Evolutionary conservation across 371 early-diverging fungal genomes (phyloP).

Genomic region (Rhizomucor pusillus): DNA sequence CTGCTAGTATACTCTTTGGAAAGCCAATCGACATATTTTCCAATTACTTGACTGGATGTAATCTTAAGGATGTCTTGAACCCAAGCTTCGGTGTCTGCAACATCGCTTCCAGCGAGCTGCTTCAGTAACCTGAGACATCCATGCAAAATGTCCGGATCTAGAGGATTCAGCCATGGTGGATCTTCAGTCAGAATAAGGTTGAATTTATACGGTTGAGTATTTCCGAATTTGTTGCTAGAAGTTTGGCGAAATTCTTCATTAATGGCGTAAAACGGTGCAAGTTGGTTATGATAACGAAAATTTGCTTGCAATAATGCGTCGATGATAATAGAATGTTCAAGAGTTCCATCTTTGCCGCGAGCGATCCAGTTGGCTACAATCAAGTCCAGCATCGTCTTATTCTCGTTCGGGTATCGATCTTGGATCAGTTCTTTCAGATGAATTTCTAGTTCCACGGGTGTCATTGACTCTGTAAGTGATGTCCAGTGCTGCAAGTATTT

Average conservation of each 20-base stretch:
- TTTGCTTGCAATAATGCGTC: conserved; percentile 16
- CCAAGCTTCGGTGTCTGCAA: conserved; percentile 12
- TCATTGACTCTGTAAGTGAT: background rate
- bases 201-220: too few species aligned
- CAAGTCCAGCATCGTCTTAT: conserved; percentile 31
- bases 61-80: conserved; percentile 14
- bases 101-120: conserved; percentile 12
- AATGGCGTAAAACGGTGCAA: conserved; percentile 36
- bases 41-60: conserved; percentile 16
- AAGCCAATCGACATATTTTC: conserved; percentile 28
- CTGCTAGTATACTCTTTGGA: conserved; percentile 9
- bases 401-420: conserved; percentile 26
- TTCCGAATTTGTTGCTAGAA: too few species aligned
- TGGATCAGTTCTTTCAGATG: conserved; percentile 17
- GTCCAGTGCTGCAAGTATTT: conserved; percentile 16
- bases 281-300: conserved; percentile 23
- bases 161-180: too few species aligned
- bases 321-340: conserved; percentile 14
- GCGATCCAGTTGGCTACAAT: conserved; percentile 35
- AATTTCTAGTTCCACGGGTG: conserved; percentile 21
- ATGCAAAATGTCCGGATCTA: background rate
- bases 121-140: conserved; percentile 23
- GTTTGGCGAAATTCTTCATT: conserved; percentile 20
- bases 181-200: too few species aligned
- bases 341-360: conserved; percentile 23